Percentiles rank a stretch among this genome's conserved stretches.
phyloP scores from a whole-genome alignment of 768 basidiomycete genomes.

The Leccinum boreale region DNA sequence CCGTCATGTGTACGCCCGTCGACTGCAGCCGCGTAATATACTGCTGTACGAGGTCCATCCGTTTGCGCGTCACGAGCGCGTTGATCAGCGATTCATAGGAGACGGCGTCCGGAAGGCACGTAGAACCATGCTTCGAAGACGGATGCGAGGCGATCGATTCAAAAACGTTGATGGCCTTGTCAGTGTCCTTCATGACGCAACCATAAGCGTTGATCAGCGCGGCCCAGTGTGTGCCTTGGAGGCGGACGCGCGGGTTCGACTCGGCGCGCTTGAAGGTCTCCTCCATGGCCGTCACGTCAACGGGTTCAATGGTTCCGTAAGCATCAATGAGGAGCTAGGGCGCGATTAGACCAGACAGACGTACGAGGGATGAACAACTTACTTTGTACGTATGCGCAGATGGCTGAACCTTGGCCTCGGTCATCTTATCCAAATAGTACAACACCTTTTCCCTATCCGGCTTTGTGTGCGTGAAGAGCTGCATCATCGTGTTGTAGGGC shows the following conservation, averaged over 20 bases:
- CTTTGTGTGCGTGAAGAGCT: slow-evolving; percentile 87
- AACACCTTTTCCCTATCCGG: slow-evolving; percentile 78
- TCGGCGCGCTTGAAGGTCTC: slow-evolving; percentile 58
- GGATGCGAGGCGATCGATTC: slow-evolving; percentile 63
- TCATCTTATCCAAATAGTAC: slow-evolving; percentile 69
- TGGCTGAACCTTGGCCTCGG: slow-evolving; percentile 58
- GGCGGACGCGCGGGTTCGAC: slow-evolving; percentile 33
- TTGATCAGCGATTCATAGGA: slow-evolving; percentile 90
- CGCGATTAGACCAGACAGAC: background rate
- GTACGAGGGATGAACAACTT: slow-evolving; percentile 9
- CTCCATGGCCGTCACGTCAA: slow-evolving; percentile 72
- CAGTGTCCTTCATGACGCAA: slow-evolving; percentile 70
- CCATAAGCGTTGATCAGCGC: slow-evolving; percentile 89
- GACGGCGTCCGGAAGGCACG: slow-evolving; percentile 69
- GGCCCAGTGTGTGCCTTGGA: slow-evolving; percentile 68
- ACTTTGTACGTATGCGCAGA: slow-evolving; percentile 96
- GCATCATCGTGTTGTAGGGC: slow-evolving; percentile 99
- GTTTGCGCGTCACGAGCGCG: slow-evolving; percentile 73
- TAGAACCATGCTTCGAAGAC: slow-evolving; percentile 32
- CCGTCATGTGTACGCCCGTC: slow-evolving; percentile 80
- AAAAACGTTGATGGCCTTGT: slow-evolving; percentile 74
- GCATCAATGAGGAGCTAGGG: slow-evolving; percentile 80
- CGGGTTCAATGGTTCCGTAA: slow-evolving; percentile 81
- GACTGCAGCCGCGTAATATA: slow-evolving; percentile 62
- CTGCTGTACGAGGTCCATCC: slow-evolving; percentile 69